Conservation (phyloP, 1,284 basidiomycete species). For the Rhodotorula glutinis region DNA sequence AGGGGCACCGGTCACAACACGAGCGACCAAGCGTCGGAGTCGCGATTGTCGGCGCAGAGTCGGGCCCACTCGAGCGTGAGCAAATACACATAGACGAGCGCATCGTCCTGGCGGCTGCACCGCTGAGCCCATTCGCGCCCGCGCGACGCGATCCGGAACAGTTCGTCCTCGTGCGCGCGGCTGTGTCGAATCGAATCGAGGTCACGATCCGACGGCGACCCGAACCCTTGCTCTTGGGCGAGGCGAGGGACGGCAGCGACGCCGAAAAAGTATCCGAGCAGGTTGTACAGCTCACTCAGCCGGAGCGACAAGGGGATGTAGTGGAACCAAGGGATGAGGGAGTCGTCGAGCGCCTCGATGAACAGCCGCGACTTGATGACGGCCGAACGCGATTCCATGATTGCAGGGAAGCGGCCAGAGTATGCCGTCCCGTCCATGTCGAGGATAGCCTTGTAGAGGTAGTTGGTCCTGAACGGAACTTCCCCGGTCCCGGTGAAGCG, state of each 20-base stretch:
- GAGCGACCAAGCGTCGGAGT: not conserved
- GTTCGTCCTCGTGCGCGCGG: constrained; percentile 19
- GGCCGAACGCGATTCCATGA: constrained; percentile 16
- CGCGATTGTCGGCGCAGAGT: constrained; percentile 12
- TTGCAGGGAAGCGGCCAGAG: constrained; percentile 26
- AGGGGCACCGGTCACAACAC: not conserved
- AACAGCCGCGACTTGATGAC: constrained; percentile 23
- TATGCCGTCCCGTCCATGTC: constrained; percentile 36
- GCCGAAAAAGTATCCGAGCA: constrained; percentile 34
- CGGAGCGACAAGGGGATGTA: constrained; percentile 26
- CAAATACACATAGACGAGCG: constrained; percentile 20
- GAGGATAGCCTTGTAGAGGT: constrained; percentile 19
- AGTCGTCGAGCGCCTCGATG: constrained; percentile 18
- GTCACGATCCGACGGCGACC: not conserved
- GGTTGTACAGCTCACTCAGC: constrained; percentile 17
- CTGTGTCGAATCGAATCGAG: not conserved
- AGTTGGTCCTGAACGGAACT: constrained; percentile 22
- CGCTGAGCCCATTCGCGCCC: constrained; percentile 21
- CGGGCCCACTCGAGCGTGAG: constrained; percentile 30
- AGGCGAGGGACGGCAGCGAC: not conserved
- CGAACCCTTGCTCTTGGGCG: constrained; percentile 1
- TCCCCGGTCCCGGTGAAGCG: constrained; percentile 11
- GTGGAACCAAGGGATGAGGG: constrained; percentile 32
- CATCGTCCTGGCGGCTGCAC: constrained; percentile 28
- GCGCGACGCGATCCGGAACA: constrained; percentile 11